phyloP scores from a whole-genome alignment of 2,329 filamentous ascomycete genomes.

The Cladosporium sp. region DNA sequence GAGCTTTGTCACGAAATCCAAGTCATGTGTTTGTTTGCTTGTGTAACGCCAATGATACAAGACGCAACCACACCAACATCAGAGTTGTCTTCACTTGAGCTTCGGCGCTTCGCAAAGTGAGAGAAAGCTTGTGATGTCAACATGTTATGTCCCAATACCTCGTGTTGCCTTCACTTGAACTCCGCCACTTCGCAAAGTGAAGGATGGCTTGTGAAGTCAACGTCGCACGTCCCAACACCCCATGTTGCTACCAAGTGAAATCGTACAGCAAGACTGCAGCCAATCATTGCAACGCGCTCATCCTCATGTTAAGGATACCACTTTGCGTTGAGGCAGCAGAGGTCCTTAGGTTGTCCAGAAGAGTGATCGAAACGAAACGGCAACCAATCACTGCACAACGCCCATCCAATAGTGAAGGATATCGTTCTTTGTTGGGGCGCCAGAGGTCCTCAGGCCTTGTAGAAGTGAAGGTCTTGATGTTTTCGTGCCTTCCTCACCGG shows the following conservation, averaged over 20 bases:
- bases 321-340: neutral
- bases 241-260: neutral
- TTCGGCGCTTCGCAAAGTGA: neutral
- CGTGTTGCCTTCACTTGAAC: neutral
- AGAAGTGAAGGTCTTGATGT: neutral
- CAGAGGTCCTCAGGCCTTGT: neutral
- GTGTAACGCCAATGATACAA: neutral
- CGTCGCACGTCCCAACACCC: neutral
- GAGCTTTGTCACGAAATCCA: neutral
- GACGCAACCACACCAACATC: neutral
- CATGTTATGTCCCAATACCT: neutral
- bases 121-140: neutral
- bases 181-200: neutral
- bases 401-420: neutral
- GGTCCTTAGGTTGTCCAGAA: neutral
- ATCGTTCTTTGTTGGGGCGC: neutral
- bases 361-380: neutral
- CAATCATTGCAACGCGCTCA: neutral
- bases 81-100: neutral
- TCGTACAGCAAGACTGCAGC: neutral
- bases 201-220: neutral
- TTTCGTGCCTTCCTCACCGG: neutral
- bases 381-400: neutral
- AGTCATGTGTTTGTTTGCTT: neutral
- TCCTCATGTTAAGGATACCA: neutral